Base-by-base conservation (phyloP, 768 basidiomycete genomes). In the Serendipita sp. region DNA sequence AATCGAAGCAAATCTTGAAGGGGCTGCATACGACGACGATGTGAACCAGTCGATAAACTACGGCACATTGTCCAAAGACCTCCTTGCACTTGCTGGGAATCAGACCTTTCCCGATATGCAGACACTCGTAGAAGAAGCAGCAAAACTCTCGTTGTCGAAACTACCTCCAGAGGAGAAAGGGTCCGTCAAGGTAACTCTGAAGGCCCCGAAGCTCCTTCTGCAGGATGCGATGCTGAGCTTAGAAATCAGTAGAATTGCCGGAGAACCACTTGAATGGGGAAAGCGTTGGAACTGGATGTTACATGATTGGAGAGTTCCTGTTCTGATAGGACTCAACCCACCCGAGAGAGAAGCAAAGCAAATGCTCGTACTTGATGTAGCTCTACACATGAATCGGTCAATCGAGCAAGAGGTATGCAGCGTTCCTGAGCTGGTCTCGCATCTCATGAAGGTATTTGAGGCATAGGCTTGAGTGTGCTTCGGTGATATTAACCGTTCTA, bases 291-390 rank as follows among this genome's bases (percentile, higher is more conserved):
- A 27, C 23, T 60, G 55, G 55, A 27, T 10, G 1, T 11, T 60
- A 10, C 8, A 37, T 37, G 27, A 36, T 37, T 60, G 55, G 55
- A 60, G 36, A 37, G 55, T 60, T 23, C 29, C 55, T 10, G 29
- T 60, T n/a, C 34, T 60, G 55, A 60, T 60, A n/a, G 55, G 55
- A 4, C 23, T 60, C 27, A 60, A 60, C 2, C 55, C 55, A 27
- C 55, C 55, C 23, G 55, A 60, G 55, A 60, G 55, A 37, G 16
- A 60, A 36, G 33, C 18, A 27, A 60, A 60, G 55, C 55, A 60
- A n/a, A 33, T 60, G 2, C 10, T 60, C 10, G 31, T 60, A 23
- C 10, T 60, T 1, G 55, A 60, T 29, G 27, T 60, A 10, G 16
- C 8, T 8, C 18, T 60, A n/a, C 36, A 27, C 29, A 37, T 60